phyloP scores from a whole-genome alignment of 371 early-diverging fungal species.

The Mortierella sp. region DNA sequence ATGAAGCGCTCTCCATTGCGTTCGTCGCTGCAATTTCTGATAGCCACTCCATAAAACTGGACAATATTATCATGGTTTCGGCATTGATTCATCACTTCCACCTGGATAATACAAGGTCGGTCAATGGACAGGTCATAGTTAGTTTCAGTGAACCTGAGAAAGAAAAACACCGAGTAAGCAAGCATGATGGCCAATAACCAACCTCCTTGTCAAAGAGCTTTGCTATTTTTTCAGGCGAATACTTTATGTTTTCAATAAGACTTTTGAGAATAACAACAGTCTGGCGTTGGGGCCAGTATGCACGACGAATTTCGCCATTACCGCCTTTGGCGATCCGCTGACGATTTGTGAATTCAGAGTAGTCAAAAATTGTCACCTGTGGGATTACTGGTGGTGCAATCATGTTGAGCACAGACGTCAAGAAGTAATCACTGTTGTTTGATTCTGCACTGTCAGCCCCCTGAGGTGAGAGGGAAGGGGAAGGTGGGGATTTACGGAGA shows the following conservation, averaged over 20 bases:
- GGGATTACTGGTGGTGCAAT: constrained; percentile 27
- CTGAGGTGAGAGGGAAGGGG: constrained; percentile 29
- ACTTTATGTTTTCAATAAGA: constrained; percentile 27
- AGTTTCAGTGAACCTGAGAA: background rate
- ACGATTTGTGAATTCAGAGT: constrained; percentile 43
- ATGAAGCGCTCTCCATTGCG: constrained; percentile 36
- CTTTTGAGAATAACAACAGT: constrained; percentile 42
- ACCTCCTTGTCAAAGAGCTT: constrained; percentile 48
- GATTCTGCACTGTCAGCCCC: constrained; percentile 8
- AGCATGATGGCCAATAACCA: background rate
- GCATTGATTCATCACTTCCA: constrained; percentile 49
- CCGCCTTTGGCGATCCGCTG: constrained; percentile 40
- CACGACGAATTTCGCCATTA: constrained; percentile 45
- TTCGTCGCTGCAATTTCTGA: constrained; percentile 12
- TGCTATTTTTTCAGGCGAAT: constrained; percentile 23
- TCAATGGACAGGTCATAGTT: background rate
- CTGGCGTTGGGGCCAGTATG: constrained; percentile 26
- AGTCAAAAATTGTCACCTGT: constrained; percentile 27
- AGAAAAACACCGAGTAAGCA: background rate
- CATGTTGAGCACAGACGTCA: constrained; percentile 49
- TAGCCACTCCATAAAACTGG: constrained; percentile 46
- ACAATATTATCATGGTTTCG: constrained; percentile 49
- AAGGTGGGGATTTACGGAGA: constrained; percentile 13
- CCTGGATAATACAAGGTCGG: constrained; percentile 11
- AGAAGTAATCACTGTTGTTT: constrained; percentile 25